phyloP scores from a whole-genome alignment of 2,329 filamentous ascomycete genomes.

The Xylaria sp. region DNA sequence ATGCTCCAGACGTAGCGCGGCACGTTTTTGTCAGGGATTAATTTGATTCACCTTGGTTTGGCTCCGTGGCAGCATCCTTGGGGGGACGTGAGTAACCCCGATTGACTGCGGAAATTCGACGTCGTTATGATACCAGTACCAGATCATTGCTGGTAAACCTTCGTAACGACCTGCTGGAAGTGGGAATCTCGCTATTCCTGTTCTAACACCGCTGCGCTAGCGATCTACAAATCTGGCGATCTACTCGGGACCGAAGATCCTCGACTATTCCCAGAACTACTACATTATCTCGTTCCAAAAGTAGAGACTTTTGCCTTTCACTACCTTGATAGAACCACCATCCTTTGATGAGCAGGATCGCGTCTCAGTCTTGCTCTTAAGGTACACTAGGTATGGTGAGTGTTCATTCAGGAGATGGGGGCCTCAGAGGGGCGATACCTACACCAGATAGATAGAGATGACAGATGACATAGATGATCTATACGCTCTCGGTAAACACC shows the following conservation, averaged over 20 bases:
- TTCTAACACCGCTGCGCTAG: conserved; percentile 15
- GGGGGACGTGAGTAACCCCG: background rate
- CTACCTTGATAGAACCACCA: background rate
- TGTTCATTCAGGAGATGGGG: background rate
- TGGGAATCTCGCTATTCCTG: conserved; percentile 5
- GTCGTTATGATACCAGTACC: conserved; percentile 5
- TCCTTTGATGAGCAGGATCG: background rate
- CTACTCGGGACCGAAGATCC: conserved; percentile 27
- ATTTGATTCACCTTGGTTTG: conserved; percentile 22
- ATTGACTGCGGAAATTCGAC: conserved; percentile 16
- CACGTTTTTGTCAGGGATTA: conserved; percentile 35
- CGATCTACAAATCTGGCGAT: conserved; percentile 13
- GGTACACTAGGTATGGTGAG: background rate
- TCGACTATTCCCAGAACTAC: background rate
- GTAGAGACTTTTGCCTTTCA: background rate
- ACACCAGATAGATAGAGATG: background rate
- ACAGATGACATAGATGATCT: background rate
- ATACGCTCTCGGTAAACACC: background rate
- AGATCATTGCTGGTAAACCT: background rate
- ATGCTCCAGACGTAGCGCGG: conserved; percentile 24
- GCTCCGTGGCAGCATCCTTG: conserved; percentile 4
- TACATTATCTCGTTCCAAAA: background rate
- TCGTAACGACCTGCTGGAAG: conserved; percentile 23
- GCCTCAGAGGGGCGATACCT: background rate
- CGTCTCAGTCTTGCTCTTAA: conserved; percentile 3